These are phyloP conservation scores for Ajuga chamaepitys DNA, from an alignment of 257 asterid genomes.

Conservation along the genomic window DNA sequence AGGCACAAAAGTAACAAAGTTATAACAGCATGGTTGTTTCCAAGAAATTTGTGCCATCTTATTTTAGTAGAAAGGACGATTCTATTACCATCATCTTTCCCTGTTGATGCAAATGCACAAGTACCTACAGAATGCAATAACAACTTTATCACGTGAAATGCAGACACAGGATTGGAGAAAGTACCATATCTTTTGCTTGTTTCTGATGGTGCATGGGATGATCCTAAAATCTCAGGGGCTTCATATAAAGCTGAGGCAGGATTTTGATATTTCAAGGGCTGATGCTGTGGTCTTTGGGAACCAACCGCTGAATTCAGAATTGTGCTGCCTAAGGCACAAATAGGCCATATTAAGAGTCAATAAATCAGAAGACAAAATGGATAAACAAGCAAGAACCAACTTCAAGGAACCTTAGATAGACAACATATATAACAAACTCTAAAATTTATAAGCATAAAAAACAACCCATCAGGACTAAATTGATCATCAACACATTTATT, in stretches of 20 bases:
- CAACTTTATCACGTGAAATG: conserved; percentile 1
- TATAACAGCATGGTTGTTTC: neutral
- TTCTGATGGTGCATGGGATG: conserved; percentile 33
- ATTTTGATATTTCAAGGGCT: conserved; percentile 47
- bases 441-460: neutral
- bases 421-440: neutral
- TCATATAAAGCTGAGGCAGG: conserved; percentile 79
- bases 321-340: conserved; percentile 22
- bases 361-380: neutral
- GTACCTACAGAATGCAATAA: conserved; percentile 1
- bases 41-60: neutral
- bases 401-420: neutral
- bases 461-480: neutral
- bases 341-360: neutral
- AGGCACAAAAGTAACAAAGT: neutral
- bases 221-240: conserved; percentile 33
- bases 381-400: neutral
- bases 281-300: conserved; percentile 50
- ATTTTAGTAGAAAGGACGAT: neutral
- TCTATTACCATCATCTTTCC: neutral
- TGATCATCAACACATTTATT: neutral
- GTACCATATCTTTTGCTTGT: conserved; percentile 42
- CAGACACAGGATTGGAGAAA: conserved; percentile 11
- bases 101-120: neutral
- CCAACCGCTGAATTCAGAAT: conserved; percentile 26